Percentiles rank a stretch among this genome's conserved stretches.
Evolutionary conservation across 805 yeast species (phyloP).

Genomic region (Ogataea neopini): DNA sequence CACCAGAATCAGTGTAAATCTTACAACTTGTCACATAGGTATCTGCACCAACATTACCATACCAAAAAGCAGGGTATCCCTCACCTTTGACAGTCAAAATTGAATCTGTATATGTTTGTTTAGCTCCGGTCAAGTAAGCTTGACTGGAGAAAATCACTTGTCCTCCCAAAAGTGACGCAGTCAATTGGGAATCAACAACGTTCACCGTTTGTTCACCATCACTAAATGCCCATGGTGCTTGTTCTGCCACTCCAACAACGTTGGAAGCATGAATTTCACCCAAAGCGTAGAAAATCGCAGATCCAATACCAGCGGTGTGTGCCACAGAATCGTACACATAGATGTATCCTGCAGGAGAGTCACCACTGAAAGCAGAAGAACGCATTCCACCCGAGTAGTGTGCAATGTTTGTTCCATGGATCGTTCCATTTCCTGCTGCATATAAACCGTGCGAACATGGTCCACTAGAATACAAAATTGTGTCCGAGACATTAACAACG

Average conservation of each 20-base stretch:
- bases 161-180: conserved; percentile 7
- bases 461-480: conserved; percentile 9
- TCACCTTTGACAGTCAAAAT: conserved; percentile 6
- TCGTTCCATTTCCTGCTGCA: conserved; percentile 10
- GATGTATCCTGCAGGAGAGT: conserved; percentile 9
- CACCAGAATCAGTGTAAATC: conserved; percentile 2
- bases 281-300: conserved; percentile 11
- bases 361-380: conserved; percentile 11
- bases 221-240: conserved; percentile 7
- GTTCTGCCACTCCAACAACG: conserved; percentile 7
- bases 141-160: conserved; percentile 6
- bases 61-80: conserved; percentile 7
- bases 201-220: conserved; percentile 4
- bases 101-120: conserved; percentile 6
- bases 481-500: conserved; percentile 7
- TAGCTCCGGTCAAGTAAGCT: conserved; percentile 2
- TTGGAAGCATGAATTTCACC: conserved; percentile 7
- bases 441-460: conserved; percentile 8
- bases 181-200: conserved; percentile 3
- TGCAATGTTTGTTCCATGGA: conserved; percentile 1
- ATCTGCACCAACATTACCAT: conserved; percentile 8
- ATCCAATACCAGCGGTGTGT: conserved; percentile 9
- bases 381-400: conserved; percentile 10
- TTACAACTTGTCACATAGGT: conserved; percentile 6
- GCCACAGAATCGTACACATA: conserved; percentile 6